Base-by-base conservation (phyloP, 768 basidiomycete genomes). In the Rhodotorula kratochvilovae region DNA sequence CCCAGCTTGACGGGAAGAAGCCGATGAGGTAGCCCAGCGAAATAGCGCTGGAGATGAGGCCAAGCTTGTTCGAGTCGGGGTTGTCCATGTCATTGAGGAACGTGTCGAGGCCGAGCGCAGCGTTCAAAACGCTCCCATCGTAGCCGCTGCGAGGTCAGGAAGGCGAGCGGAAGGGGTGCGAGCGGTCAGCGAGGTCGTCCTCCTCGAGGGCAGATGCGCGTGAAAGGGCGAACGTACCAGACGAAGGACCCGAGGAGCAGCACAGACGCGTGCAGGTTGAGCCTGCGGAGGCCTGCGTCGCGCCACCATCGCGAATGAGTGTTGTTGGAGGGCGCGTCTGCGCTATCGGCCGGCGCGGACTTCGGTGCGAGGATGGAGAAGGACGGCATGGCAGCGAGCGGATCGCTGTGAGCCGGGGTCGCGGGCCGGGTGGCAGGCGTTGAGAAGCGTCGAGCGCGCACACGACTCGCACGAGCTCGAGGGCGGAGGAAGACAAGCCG, bases 21-120 rank as follows among this genome's bases (percentile, higher is more conserved):
- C 55, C 67, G 17, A 57, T 50, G 13, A 67, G 55, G 42, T 54
- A 66, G 56, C 67, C 67, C 10, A 67, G 50, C 23, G 59, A 67
- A 16, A 54, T 54, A 5, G 67, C 56, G 12, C 50, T 50, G 21
- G 51, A 61, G 16, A 67, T 25, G 6, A 67, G 45, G 19, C 55
- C 56, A 19, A 55, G 61, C n/a, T 48, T 53, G 43, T 54, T 43
- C 0, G 67, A 17, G 45, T 67, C 60, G 5, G 67, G 67, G 35
- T 61, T 25, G 36, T 43, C 48, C 56, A 60, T 39, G 58, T 66
- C 65, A 5, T 15, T 11, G 17, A 66, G 29, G 46, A 48, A 58
- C 5, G 35, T 6, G 1, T 2, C 27, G 27, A 58, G 8, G n/a
- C 48, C 36, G n/a, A 66, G 46, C 27, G 58, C 48, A 3, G 57